Percentiles rank a stretch among this genome's conserved stretches.
Conservation (phyloP, 2,329 filamentous ascomycete genomes). For the Aspergillus sp. region DNA sequence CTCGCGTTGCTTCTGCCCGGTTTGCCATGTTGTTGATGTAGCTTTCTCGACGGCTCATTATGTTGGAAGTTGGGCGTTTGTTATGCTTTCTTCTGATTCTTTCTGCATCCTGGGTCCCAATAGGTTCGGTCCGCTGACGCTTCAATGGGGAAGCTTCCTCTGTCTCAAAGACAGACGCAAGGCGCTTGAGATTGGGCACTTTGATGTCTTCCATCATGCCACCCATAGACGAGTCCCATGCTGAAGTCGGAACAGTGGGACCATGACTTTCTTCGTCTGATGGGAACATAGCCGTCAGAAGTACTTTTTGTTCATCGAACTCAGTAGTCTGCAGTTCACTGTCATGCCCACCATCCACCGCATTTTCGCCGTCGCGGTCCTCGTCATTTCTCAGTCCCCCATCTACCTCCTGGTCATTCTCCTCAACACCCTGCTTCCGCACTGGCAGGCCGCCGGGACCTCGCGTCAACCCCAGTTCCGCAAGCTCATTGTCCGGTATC, state of each 20-base stretch:
- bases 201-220: constrained; percentile 4
- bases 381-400: no score
- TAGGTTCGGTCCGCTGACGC: background rate
- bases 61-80: constrained; percentile 6
- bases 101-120: background rate
- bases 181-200: constrained; percentile 9
- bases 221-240: background rate
- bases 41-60: constrained; percentile 16
- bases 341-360: no score
- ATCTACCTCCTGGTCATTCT: no score
- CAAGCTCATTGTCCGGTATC: no score
- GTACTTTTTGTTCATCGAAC: no score
- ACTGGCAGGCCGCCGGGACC: no score
- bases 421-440: no score
- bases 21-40: constrained; percentile 15
- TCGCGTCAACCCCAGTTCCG: no score
- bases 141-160: constrained; percentile 12
- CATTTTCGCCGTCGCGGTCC: no score
- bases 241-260: background rate
- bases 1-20: constrained; percentile 16
- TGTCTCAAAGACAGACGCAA: constrained; percentile 5
- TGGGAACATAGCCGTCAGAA: background rate
- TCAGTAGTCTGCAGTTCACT: no score
- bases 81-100: background rate
- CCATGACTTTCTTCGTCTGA: background rate